phyloP scores from a whole-genome alignment of 2,329 filamentous ascomycete genomes.

The Teratosphaeriaceae sp. region DNA sequence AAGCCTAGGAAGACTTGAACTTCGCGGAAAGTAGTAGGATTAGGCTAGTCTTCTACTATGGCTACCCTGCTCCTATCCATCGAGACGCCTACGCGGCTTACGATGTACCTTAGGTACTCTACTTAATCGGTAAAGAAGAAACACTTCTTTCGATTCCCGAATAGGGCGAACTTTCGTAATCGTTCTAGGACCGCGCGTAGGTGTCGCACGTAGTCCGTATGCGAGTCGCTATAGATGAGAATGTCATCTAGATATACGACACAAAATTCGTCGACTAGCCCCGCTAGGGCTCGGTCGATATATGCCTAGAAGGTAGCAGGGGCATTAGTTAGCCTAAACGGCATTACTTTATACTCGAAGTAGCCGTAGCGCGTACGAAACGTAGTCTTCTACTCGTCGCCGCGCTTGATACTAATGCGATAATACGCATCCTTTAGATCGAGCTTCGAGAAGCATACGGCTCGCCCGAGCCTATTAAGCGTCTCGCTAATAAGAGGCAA shows the following conservation, averaged over 20 bases:
- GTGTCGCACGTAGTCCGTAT: background rate
- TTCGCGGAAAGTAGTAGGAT: conserved; percentile 14
- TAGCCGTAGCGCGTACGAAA: conserved; percentile 17
- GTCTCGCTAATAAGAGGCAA: conserved; percentile 20
- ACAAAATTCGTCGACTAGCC: conserved; percentile 19
- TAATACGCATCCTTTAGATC: conserved; percentile 22
- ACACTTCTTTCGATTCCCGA: conserved; percentile 20
- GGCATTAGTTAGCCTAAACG: conserved; percentile 19
- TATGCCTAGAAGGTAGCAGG: conserved; percentile 19
- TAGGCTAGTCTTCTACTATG: conserved; percentile 21
- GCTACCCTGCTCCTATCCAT: conserved; percentile 24
- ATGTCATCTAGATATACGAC: conserved; percentile 24
- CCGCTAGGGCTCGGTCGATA: conserved; percentile 20
- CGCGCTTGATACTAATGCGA: conserved; percentile 17
- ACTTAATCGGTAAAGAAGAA: conserved; percentile 25
- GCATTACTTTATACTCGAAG: conserved; percentile 22
- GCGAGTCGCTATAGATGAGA: conserved; percentile 22
- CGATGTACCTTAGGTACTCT: conserved; percentile 28
- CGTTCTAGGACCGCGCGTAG: conserved; percentile 16
- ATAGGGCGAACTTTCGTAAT: conserved; percentile 15
- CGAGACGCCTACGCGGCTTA: conserved; percentile 18
- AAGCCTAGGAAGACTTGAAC: conserved; percentile 18
- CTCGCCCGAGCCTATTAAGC: conserved; percentile 12
- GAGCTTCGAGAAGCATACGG: conserved; percentile 17
- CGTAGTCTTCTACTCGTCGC: conserved; percentile 20